phyloP scores from a whole-genome alignment of 768 basidiomycete species.

The Mycena venus region DNA sequence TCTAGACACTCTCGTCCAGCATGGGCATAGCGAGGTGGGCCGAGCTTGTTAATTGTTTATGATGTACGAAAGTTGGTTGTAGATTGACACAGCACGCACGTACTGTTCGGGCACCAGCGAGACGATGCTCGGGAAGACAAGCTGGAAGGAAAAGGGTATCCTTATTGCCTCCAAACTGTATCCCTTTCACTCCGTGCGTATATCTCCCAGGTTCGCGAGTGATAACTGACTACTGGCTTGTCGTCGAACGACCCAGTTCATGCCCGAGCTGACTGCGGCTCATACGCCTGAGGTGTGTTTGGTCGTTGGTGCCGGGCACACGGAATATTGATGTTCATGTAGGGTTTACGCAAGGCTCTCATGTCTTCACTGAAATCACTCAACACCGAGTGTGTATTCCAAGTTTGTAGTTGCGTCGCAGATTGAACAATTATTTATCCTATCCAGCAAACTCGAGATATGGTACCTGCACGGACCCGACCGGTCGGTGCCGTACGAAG shows the following conservation, averaged over 20 bases:
- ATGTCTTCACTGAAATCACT: constrained; percentile 59
- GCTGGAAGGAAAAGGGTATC: constrained; percentile 64
- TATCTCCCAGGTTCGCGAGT: background rate
- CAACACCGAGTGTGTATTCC: constrained; percentile 55
- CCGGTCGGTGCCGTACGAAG: constrained; percentile 67
- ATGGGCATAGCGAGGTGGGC: constrained; percentile 24
- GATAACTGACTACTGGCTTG: background rate
- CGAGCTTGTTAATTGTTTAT: background rate
- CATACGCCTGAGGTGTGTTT: constrained; percentile 2
- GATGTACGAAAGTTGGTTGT: no score
- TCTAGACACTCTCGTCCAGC: constrained; percentile 18
- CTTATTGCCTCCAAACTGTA: constrained; percentile 70
- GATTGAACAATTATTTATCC: background rate
- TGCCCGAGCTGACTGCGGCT: background rate
- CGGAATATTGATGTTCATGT: background rate
- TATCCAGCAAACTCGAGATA: constrained; percentile 59
- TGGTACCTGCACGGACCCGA: constrained; percentile 76
- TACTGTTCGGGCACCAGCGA: constrained; percentile 73
- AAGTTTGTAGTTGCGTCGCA: background rate
- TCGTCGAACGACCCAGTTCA: background rate
- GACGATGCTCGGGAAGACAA: constrained; percentile 62
- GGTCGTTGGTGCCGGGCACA: background rate
- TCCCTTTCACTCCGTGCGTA: background rate
- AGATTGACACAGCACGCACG: constrained; percentile 63
- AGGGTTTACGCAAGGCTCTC: constrained; percentile 61